Evolutionary conservation across 768 basidiomycete genomes (phyloP).

Genomic region (Suillus hirtellus): DNA sequence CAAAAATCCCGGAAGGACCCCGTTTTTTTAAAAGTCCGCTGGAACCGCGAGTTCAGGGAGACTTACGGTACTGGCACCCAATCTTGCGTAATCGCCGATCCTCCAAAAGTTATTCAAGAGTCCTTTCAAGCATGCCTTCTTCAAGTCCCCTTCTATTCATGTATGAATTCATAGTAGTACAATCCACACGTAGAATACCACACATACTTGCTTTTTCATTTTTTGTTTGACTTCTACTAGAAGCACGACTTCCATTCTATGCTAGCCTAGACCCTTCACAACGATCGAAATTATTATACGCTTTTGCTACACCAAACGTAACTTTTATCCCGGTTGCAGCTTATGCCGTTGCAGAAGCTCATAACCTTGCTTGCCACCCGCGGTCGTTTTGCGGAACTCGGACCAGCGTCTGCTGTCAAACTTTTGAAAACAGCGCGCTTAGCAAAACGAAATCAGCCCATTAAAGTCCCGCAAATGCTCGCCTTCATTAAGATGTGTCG

Average conservation of each 20-base stretch:
- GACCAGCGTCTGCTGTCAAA: not conserved
- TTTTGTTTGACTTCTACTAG: no score
- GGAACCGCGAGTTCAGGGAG: slow-evolving; percentile 1
- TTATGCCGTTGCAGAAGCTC: slow-evolving; percentile 1
- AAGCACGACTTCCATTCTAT: not conserved
- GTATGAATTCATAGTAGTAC: not conserved
- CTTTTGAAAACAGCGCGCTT: not conserved
- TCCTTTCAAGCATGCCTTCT: not conserved
- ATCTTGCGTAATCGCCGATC: slow-evolving; percentile 30
- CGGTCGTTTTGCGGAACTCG: slow-evolving; percentile 4
- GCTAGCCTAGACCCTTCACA: not conserved
- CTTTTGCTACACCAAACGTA: not conserved
- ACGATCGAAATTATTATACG: not conserved
- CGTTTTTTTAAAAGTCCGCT: slow-evolving; percentile 38
- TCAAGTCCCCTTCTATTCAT: not conserved
- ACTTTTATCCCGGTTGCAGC: not conserved
- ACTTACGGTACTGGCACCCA: slow-evolving; percentile 2
- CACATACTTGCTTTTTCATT: no score
- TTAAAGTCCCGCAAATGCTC: slow-evolving; percentile 7
- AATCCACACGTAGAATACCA: no score
- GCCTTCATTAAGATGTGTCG: not conserved
- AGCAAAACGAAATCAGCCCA: slow-evolving; percentile 2
- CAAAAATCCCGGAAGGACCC: slow-evolving; percentile 37
- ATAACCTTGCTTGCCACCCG: not conserved
- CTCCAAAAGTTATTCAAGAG: slow-evolving; percentile 1